Percentiles rank a stretch among this genome's conserved stretches.
These are phyloP conservation scores for Plasmodium inui DNA, from an alignment of 169 alveolate genomes.

Conservation along the genomic window DNA sequence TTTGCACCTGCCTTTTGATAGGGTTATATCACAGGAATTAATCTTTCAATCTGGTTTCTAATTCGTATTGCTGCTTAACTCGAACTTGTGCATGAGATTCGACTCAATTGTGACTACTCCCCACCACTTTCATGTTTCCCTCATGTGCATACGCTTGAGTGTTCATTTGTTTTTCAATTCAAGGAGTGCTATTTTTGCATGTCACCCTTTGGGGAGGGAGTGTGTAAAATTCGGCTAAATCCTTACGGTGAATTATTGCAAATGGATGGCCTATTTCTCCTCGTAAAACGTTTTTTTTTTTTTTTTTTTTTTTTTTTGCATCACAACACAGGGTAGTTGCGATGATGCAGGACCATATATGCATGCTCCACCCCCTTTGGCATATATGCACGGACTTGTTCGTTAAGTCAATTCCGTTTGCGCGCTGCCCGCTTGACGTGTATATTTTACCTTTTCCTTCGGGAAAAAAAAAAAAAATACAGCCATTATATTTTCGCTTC, in stretches of 20 bases:
- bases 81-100: not conserved
- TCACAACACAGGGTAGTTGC: not conserved
- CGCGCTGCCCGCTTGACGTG: not conserved
- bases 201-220: not conserved
- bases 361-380: not conserved
- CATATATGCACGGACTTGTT: not conserved
- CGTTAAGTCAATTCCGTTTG: not conserved
- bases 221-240: not conserved
- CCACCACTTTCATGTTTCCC: not conserved
- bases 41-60: not conserved
- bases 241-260: not conserved
- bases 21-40: not conserved
- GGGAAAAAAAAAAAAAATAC: not conserved
- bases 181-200: not conserved
- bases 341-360: not conserved
- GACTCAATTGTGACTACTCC: not conserved
- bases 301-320: not conserved
- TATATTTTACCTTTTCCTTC: not conserved
- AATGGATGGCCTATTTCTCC: not conserved
- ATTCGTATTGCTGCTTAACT: not conserved
- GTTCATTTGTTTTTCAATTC: not conserved
- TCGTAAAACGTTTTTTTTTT: not conserved
- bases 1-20: slow-evolving; percentile 4
- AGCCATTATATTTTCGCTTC: not conserved
- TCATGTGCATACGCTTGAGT: not conserved